These are phyloP conservation scores for Mycena leptocephala DNA, from an alignment of 768 basidiomycete species.

Conservation along the genomic window DNA sequence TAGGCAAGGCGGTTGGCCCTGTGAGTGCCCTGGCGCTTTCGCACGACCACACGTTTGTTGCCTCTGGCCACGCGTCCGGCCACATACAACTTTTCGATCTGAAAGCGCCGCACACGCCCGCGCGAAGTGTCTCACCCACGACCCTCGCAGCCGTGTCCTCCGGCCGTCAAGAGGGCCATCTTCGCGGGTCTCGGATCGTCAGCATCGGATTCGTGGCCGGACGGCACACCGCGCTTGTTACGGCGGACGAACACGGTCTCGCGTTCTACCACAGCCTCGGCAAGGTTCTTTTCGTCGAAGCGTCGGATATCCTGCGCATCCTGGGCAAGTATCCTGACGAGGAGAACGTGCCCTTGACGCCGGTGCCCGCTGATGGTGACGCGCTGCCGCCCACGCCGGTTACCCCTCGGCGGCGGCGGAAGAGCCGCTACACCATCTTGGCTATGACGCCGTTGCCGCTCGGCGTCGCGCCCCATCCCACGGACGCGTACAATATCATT, in stretches of 20 bases:
- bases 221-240: constrained; percentile 93
- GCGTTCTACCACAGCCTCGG: constrained; percentile 97
- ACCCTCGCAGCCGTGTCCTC: constrained; percentile 78
- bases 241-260: constrained; percentile 91
- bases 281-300: constrained; percentile 95
- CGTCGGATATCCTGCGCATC: constrained; percentile 93
- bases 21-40: constrained; percentile 94
- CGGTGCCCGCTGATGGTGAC: constrained; percentile 30
- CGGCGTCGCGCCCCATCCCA: constrained; percentile 80
- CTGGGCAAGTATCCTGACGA: constrained; percentile 91
- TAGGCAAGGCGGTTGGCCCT: constrained; percentile 77
- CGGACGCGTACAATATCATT: constrained; percentile 85
- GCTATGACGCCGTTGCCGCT: constrained; percentile 88
- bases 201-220: constrained; percentile 91
- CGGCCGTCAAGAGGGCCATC: constrained; percentile 89
- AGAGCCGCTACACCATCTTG: constrained; percentile 78
- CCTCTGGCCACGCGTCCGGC: constrained; percentile 89
- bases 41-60: constrained; percentile 94
- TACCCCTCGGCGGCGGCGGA: constrained; percentile 60
- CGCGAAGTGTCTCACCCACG: constrained; percentile 81
- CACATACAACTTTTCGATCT: constrained; percentile 92
- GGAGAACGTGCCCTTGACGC: constrained; percentile 33
- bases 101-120: constrained; percentile 76
- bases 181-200: constrained; percentile 84
- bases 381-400: constrained; percentile 40